Percentiles rank a stretch among this genome's conserved stretches.
Evolutionary conservation across 768 basidiomycete genomes (phyloP).

Genomic region (Auricularia sp.): DNA sequence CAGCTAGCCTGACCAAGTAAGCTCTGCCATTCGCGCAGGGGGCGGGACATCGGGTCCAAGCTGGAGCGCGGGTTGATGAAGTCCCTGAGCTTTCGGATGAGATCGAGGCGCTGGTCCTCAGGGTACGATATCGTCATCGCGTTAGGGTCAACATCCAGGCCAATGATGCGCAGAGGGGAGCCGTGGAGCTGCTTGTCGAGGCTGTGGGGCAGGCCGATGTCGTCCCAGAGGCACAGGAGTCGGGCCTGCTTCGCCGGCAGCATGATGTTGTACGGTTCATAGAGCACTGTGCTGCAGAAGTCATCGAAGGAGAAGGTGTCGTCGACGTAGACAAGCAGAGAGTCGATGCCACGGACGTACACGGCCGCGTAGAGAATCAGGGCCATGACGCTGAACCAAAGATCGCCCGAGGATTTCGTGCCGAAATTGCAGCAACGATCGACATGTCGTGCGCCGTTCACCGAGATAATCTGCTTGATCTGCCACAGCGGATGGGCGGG

Average conservation of each 20-base stretch:
- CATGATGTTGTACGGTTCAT: conserved; percentile 19
- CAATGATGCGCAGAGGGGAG: conserved; percentile 23
- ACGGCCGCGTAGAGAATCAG: conserved; percentile 29
- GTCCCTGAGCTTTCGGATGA: conserved; percentile 10
- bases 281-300: conserved; percentile 13
- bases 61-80: conserved; percentile 9
- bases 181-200: conserved; percentile 29
- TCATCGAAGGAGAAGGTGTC: conserved; percentile 20
- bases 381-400: conserved; percentile 23
- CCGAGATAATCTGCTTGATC: conserved; percentile 26
- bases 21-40: conserved; percentile 17
- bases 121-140: conserved; percentile 22
- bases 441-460: conserved; percentile 19
- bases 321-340: conserved; percentile 25
- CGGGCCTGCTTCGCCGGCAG: conserved; percentile 23
- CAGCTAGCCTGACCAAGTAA: conserved; percentile 32
- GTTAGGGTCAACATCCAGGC: conserved; percentile 28
- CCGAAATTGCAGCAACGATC: conserved; percentile 27
- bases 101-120: conserved; percentile 5
- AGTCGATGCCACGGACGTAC: conserved; percentile 8
- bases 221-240: conserved; percentile 31
- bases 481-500: conserved; percentile 33
- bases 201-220: conserved; percentile 29
- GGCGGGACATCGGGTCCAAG: conserved; percentile 6
- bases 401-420: conserved; percentile 12